Evolutionary conservation across 495 filamentous ascomycete genomes (phyloP).

Genomic region (Eremomyces bilateralis): DNA sequence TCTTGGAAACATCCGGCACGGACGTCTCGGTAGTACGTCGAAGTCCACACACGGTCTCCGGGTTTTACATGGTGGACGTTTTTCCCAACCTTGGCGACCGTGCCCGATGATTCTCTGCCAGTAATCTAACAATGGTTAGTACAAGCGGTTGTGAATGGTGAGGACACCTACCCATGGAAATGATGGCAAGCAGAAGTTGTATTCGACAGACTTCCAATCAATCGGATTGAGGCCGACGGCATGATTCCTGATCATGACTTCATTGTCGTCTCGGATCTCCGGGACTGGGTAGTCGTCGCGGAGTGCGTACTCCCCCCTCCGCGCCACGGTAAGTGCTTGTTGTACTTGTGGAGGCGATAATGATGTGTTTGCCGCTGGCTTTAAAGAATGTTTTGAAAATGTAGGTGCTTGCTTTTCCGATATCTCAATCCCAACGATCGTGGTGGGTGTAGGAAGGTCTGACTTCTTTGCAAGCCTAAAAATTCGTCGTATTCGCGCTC

Average conservation of each 20-base stretch:
- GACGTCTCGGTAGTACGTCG: constrained; percentile 49
- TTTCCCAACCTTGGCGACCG: constrained; percentile 27
- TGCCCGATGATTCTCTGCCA: constrained; percentile 39
- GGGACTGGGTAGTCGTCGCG: constrained; percentile 27
- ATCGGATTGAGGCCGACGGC: constrained; percentile 49
- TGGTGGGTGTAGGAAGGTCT: too few relatives aligned
- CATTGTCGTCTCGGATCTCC: constrained; percentile 20
- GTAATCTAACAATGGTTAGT: constrained; percentile 24
- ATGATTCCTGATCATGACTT: constrained; percentile 33
- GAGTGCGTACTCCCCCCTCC: not conserved
- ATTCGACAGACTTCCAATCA: constrained; percentile 47
- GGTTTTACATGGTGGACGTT: constrained; percentile 24
- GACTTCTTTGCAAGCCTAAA: too few relatives aligned
- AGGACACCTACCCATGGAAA: constrained; percentile 23
- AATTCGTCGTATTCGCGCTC: too few relatives aligned
- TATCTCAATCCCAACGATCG: too few relatives aligned
- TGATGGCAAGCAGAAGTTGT: constrained; percentile 39
- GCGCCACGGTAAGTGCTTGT: not conserved
- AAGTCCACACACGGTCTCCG: constrained; percentile 36
- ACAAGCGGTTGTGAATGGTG: not conserved
- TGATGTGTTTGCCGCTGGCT: not conserved
- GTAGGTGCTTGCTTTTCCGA: not conserved
- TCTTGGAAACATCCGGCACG: constrained; percentile 49
- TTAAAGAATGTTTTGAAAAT: not conserved
- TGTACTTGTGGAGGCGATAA: not conserved